These are phyloP conservation scores for Macrocybe sp. DNA, from an alignment of 1,284 basidiomycete genomes.

Conservation along the genomic window DNA sequence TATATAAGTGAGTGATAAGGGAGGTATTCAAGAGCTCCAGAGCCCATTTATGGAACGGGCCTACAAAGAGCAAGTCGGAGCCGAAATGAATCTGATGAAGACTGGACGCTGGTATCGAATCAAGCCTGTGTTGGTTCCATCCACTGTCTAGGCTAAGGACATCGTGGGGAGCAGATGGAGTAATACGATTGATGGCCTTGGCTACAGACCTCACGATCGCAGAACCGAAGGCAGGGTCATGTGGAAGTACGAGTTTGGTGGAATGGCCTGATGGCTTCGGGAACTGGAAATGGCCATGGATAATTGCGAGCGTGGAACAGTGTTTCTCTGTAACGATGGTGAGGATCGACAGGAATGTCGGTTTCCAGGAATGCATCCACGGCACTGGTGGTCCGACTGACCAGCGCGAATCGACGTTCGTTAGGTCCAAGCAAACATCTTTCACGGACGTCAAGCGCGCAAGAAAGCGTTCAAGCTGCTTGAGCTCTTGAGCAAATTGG, in stretches of 20 bases:
- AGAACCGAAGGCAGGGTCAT: too few species aligned
- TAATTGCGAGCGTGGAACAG: not conserved
- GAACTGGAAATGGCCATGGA: constrained; percentile 8
- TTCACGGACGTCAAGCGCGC: constrained; percentile 8
- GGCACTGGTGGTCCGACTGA: too few species aligned
- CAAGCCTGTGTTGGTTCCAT: too few species aligned
- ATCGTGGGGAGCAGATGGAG: too few species aligned
- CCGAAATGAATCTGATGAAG: constrained; percentile 1
- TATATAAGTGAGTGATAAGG: constrained; percentile 14
- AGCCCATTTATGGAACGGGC: constrained; percentile 18
- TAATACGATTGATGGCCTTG: too few species aligned
- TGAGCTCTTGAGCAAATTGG: constrained; percentile 12
- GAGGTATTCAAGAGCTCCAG: constrained; percentile 11
- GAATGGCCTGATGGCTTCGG: constrained; percentile 6
- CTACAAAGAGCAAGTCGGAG: constrained; percentile 14
- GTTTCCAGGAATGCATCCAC: too few species aligned
- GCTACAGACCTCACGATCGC: too few species aligned
- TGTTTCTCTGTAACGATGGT: too few species aligned
- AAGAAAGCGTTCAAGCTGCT: constrained; percentile 12
- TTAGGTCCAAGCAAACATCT: constrained; percentile 11
- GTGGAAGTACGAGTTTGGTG: constrained; percentile 3
- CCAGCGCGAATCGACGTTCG: constrained; percentile 16
- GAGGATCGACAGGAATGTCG: too few species aligned
- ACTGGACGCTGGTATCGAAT: too few species aligned
- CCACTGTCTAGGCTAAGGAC: too few species aligned